Conservation (phyloP, 2,329 filamentous ascomycete species). For the Clonostachys rhizophaga region DNA sequence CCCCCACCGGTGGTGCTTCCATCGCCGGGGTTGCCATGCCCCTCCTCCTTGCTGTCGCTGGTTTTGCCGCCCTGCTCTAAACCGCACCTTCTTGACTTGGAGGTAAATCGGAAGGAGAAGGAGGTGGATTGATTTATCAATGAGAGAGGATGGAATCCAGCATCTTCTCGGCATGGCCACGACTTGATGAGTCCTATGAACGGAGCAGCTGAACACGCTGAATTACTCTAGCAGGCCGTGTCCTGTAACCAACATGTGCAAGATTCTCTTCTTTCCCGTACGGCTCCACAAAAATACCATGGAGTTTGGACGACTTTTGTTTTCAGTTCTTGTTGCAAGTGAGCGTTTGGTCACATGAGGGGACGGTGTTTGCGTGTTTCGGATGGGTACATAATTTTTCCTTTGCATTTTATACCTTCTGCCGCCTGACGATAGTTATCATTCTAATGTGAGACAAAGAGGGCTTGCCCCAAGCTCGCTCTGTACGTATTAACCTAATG, state of each 20-base stretch:
- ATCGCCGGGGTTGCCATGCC: conserved; percentile 25
- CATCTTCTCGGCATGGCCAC: conserved; percentile 17
- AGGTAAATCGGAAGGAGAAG: neutral
- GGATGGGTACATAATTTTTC: conserved; percentile 4
- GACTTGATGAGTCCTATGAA: conserved; percentile 25
- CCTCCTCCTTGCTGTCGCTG: conserved; percentile 25
- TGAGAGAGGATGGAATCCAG: neutral
- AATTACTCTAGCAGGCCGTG: too few species aligned
- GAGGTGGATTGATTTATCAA: conserved; percentile 1
- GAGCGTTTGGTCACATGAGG: conserved; percentile 7
- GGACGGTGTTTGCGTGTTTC: neutral
- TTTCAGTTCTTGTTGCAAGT: conserved; percentile 10
- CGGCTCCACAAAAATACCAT: too few species aligned
- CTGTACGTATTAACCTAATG: conserved; percentile 19
- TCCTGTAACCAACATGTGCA: too few species aligned
- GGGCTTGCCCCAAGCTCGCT: conserved; percentile 1
- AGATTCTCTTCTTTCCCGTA: too few species aligned
- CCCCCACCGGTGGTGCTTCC: conserved; percentile 17
- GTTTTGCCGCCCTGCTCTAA: conserved; percentile 26
- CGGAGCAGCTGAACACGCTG: conserved; percentile 2
- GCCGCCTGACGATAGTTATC: conserved; percentile 1
- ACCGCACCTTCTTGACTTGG: conserved; percentile 12
- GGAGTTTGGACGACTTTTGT: conserved; percentile 9
- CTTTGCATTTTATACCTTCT: conserved; percentile 3
- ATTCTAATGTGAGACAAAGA: neutral